Evolutionary conservation across 1,284 basidiomycete genomes (phyloP).

Genomic region (Leccinum brunneo-olivaceum): DNA sequence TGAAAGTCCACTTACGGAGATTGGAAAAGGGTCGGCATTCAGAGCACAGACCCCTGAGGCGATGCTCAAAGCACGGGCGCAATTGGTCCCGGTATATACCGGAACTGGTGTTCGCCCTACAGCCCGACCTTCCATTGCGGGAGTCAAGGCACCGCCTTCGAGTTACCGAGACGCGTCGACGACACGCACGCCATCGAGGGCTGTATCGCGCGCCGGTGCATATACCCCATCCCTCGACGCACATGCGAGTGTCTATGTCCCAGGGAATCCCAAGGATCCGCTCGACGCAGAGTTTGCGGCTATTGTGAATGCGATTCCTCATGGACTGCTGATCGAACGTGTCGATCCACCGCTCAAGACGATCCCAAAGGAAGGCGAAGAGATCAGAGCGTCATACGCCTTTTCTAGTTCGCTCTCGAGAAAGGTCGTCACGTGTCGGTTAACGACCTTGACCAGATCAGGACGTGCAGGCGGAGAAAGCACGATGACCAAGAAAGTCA

Average conservation of each 20-base stretch:
- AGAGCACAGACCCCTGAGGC: slow-evolving; percentile 68
- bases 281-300: slow-evolving; percentile 74
- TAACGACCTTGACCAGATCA: slow-evolving; percentile 67
- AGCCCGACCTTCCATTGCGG: slow-evolving; percentile 35
- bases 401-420: slow-evolving; percentile 65
- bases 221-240: slow-evolving; percentile 53
- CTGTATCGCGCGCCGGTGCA: slow-evolving; percentile 58
- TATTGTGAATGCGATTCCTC: slow-evolving; percentile 69
- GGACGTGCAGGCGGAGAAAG: slow-evolving; percentile 41
- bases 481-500: slow-evolving; percentile 68
- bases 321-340: slow-evolving; percentile 70
- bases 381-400: slow-evolving; percentile 76
- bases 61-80: slow-evolving; percentile 47
- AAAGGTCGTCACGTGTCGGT: slow-evolving; percentile 72
- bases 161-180: slow-evolving; percentile 58
- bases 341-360: slow-evolving; percentile 68
- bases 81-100: slow-evolving; percentile 50
- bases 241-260: slow-evolving; percentile 58
- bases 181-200: slow-evolving; percentile 55
- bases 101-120: slow-evolving; percentile 35
- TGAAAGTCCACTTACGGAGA: slow-evolving; percentile 48
- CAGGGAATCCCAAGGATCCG: slow-evolving; percentile 67
- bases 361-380: slow-evolving; percentile 65
- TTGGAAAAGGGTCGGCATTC: slow-evolving; percentile 29
- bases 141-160: slow-evolving; percentile 56